A percentile compares a stretch with the other conserved stretches of the same genome.
Evolutionary conservation across 768 basidiomycete genomes (phyloP).

Genomic region (Lactarius hatsudake): DNA sequence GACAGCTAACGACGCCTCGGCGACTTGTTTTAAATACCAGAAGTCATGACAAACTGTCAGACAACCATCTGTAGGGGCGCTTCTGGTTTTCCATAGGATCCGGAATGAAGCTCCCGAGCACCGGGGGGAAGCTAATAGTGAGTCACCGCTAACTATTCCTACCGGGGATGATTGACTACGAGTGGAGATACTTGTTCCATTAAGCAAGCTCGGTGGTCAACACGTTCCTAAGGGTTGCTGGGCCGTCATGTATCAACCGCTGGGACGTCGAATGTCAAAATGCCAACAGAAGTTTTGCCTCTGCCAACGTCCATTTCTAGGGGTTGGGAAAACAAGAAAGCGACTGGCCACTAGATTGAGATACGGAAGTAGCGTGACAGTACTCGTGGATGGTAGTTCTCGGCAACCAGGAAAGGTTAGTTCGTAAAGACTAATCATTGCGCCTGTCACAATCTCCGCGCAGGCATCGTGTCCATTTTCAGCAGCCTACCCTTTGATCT

Average conservation of each 20-base stretch:
- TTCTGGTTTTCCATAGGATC: neutral
- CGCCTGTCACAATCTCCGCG: neutral
- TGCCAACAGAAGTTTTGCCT: neutral
- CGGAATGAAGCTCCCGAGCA: neutral
- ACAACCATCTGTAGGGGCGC: neutral
- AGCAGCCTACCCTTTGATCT: neutral
- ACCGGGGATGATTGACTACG: neutral
- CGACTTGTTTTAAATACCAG: conserved; percentile 2
- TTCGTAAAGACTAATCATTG: neutral
- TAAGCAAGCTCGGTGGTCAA: neutral
- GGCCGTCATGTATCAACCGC: neutral
- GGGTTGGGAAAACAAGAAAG: neutral
- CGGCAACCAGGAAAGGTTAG: neutral
- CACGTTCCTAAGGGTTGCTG: neutral
- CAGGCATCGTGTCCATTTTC: neutral
- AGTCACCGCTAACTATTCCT: neutral
- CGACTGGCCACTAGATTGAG: neutral
- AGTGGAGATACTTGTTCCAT: neutral
- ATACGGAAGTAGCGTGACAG: neutral
- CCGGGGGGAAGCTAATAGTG: neutral
- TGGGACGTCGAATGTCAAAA: neutral
- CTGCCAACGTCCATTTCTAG: neutral
- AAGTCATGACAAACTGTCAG: too few relatives aligned
- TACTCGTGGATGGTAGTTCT: neutral
- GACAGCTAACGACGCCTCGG: neutral